Base-by-base conservation (phyloP, 2,329 filamentous ascomycete genomes). In the Dothideomycetidae sp. region DNA sequence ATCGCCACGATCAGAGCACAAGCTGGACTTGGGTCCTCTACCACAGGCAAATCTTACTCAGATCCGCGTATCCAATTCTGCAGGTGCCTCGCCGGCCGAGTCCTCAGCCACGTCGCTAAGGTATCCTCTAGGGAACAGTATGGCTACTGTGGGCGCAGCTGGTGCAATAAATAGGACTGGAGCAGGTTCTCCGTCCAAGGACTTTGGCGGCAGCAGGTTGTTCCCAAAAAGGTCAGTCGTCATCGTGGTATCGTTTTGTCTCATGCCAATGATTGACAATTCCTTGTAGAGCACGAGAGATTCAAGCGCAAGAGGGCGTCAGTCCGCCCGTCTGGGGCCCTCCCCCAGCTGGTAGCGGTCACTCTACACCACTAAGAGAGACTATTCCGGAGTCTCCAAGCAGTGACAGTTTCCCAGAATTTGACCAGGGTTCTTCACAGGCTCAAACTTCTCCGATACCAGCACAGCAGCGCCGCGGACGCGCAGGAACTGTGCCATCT, bases 331-430 rank as follows among this genome's bases (percentile, higher is more conserved):
- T 78, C 36, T 96, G 90, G 90, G 85, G 90, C 9, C 88, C 90
- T 47, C 88, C 90, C 33, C 88, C 90, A 47, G 86, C 88, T 40
- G 93, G 88, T 39, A 94, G 88, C 57, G 90, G 88, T 47, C 88
- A 93, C 59, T 94, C 88, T 13, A 94, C 88, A 29, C 90, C 90
- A 49, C 72, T 98, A 36, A 83, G 90, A 53, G 90, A 96, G 64
- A 94, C 88, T 47, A 96, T 98, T 44, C 86, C 88, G 46, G 90
- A 98, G 62, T 94, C 88, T 23, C 90, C 90, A 19, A 90, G 81
- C 47, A 72, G 70, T 48, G 88, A 94, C 63, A 88, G 82, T 48
- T 96, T 96, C 51, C 86, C 90, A 41, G 86, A 93, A 58, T 84
- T 93, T 55, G 72, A 80, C 46, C 74, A 77, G 49, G 69, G 81